phyloP scores from a whole-genome alignment of 148 eudicot species.

The Heliosperma pusillum region DNA sequence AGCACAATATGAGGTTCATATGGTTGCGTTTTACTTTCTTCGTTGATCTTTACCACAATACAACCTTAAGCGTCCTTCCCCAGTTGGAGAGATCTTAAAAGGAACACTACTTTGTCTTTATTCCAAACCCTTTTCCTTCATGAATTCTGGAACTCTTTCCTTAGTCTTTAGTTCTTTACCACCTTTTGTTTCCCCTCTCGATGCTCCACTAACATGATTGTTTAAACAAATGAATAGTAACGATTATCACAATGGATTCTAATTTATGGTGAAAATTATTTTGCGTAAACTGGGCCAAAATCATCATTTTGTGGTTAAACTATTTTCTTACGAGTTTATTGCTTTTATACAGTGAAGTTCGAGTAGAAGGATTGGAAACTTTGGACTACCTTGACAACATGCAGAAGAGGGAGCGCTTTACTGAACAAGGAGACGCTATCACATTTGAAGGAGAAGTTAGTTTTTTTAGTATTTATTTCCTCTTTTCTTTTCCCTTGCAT shows the following conservation, averaged over 20 bases:
- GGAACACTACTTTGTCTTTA: no score
- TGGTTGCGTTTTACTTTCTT: background rate
- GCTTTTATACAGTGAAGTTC: constrained; percentile 66
- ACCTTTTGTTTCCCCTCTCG: background rate
- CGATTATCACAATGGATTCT: background rate
- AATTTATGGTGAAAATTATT: background rate
- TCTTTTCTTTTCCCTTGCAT: constrained; percentile 1
- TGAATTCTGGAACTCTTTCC: no score
- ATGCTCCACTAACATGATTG: background rate
- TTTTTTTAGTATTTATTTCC: constrained; percentile 17
- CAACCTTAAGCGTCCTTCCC: no score
- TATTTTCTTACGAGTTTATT: constrained; percentile 12
- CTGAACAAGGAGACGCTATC: constrained; percentile 97
- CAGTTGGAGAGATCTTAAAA: no score
- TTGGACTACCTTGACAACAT: constrained; percentile 85
- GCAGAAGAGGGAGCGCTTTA: constrained; percentile 65
- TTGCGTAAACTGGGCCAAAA: background rate
- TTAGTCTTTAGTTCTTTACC: background rate
- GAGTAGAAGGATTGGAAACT: constrained; percentile 92
- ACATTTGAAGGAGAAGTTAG: constrained; percentile 89
- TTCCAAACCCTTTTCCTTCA: no score
- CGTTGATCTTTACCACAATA: background rate
- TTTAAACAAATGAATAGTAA: background rate
- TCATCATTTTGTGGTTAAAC: background rate
- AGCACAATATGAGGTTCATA: background rate